Evolutionary conservation across 108 stramenopile genomes (phyloP), one percentile per base, ranked within the genome.

Genomic region (Fistulifera pelliculosa): DNA sequence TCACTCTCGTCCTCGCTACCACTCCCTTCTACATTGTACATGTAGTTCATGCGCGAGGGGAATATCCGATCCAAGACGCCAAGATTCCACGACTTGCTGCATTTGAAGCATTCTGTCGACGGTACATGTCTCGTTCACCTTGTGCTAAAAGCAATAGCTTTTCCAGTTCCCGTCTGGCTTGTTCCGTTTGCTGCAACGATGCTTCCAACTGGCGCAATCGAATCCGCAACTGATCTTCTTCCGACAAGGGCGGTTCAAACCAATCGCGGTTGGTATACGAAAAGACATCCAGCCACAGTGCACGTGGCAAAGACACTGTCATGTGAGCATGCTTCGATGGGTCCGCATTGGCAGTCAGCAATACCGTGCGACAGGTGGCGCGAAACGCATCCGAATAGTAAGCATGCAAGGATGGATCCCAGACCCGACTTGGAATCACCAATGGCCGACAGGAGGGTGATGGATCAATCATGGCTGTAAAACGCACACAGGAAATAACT

Each of bases 241-340:
- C 80, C 35, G 72, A 69, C 23, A 62, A 59, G 15, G 81, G 71
- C n/a, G 70, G 55, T 55, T 79, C 75, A 51, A 91, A 91, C 89
- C 89, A 90, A 52, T 75, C 77, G 13, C 80, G 71, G 52, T 85
- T 80, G 23, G 83, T 87, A 48, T 68, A 91, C 1, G 89, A 87
- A 39, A 91, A 35, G 21, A 91, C 81, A 60, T 86, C 89, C 41
- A 81, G 54, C 89, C 89, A 91, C 47, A 91, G 27, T 0, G 73
- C 73, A 39, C 60, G 66, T 10, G 89, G 89, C 40, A 91, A 49
- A n/a, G 72, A 65, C 22, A 54, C 41, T 24, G 38, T 38, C 21
- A 39, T n/a, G 12, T 48, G 52, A 25, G 62, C 53, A 19, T 74
- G 77, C 49, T 87, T 83, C 1, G 57, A 54, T 3, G 58, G 47